A percentile compares a stretch with the other conserved stretches of the same genome.
These are phyloP conservation scores for Cucurbita ficifolia DNA, from an alignment of 306 rosid genomes.

Conservation along the genomic window DNA sequence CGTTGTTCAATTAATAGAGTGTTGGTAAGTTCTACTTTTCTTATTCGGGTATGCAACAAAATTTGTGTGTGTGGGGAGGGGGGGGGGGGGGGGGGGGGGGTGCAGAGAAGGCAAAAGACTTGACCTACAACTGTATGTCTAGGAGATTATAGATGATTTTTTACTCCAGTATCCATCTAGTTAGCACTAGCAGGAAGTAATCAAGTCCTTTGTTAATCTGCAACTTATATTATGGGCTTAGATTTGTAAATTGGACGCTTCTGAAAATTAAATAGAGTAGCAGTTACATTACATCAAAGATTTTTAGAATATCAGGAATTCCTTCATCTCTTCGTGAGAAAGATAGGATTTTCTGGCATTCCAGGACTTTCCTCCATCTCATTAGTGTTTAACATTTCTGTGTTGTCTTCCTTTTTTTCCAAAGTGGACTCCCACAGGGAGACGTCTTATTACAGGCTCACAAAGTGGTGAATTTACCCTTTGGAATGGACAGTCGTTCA, in stretches of 20 bases:
- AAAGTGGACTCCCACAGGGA: slow-evolving; percentile 98
- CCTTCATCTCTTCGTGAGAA: not conserved
- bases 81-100: not conserved
- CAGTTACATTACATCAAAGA: not conserved
- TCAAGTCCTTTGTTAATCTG: not conserved
- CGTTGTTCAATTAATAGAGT: slow-evolving; percentile 88
- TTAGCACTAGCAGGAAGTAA: not conserved
- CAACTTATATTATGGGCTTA: not conserved
- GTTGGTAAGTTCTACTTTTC: slow-evolving; percentile 47
- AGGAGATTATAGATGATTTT: not conserved
- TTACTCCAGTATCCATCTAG: not conserved
- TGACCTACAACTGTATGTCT: not conserved
- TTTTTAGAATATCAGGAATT: not conserved
- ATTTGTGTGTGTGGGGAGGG: not conserved
- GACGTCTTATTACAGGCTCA: slow-evolving; percentile 96
- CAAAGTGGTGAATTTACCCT: slow-evolving; percentile 98
- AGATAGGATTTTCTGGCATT: not conserved
- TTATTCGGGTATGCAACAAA: not conserved
- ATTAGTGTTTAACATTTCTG: not conserved
- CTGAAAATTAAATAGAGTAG: not conserved
- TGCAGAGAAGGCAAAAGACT: too few relatives aligned
- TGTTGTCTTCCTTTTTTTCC: not conserved
- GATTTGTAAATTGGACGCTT: not conserved
- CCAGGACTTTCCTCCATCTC: not conserved
- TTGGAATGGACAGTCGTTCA: slow-evolving; percentile 98